Conservation (phyloP, 2,329 filamentous ascomycete genomes). For the Mycosphaerelloides madeirae region DNA sequence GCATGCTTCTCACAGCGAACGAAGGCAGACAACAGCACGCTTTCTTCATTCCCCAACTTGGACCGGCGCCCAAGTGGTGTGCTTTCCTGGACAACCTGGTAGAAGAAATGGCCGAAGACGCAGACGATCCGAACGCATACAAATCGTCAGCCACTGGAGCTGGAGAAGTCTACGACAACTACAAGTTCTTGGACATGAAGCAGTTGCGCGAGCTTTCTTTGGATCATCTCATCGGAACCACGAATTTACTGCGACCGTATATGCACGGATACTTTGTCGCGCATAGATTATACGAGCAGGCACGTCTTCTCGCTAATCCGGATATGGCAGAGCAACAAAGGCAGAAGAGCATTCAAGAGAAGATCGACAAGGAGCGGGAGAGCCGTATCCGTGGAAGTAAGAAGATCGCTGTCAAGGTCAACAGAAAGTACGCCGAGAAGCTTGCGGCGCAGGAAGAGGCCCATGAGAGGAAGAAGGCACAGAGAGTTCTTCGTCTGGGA, state of each 20-base stretch:
- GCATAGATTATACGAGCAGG: constrained; percentile 92
- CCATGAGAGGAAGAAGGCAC: constrained; percentile 44
- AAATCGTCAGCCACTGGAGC: constrained; percentile 38
- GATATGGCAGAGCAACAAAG: constrained; percentile 91
- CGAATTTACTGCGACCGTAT: constrained; percentile 83
- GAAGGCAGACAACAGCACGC: constrained; percentile 93
- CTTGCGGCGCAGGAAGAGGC: constrained; percentile 67
- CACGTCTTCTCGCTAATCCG: constrained; percentile 84
- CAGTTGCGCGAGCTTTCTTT: constrained; percentile 83
- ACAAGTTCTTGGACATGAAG: constrained; percentile 89
- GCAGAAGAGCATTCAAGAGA: constrained; percentile 84
- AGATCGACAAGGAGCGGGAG: constrained; percentile 95
- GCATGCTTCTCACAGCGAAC: constrained; percentile 95
- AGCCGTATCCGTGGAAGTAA: constrained; percentile 90
- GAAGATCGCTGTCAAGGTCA: constrained; percentile 87
- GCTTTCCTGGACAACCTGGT: constrained; percentile 95
- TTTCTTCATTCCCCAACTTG: constrained; percentile 91
- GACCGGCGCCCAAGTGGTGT: constrained; percentile 92
- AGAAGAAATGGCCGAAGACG: constrained; percentile 92
- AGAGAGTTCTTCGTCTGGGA: constrained; percentile 53
- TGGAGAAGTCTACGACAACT: constrained; percentile 93
- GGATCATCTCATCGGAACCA: constrained; percentile 84
- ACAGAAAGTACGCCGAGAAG: constrained; percentile 64
- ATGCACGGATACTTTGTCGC: constrained; percentile 99
- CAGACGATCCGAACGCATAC: constrained; percentile 56